phyloP scores from a whole-genome alignment of 805 yeast genomes.

The Wickerhamomyces pijperi region DNA sequence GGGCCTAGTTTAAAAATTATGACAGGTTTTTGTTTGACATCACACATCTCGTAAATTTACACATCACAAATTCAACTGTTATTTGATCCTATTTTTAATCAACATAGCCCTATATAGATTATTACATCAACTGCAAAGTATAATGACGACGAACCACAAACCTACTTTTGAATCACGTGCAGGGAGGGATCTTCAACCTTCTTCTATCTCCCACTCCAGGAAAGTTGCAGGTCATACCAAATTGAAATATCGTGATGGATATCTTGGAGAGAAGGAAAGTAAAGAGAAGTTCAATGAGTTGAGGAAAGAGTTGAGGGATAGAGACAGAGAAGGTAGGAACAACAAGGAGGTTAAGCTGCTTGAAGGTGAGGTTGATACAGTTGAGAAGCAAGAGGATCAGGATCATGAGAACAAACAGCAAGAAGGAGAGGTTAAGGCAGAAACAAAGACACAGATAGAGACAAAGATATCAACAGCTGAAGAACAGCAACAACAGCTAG shows the following conservation, averaged over 20 bases:
- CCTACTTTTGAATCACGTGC: conserved; percentile 62
- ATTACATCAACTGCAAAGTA: too few species aligned
- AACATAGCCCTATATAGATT: too few species aligned
- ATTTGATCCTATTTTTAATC: too few species aligned
- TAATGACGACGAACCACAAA: conserved; percentile 63
- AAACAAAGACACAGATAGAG: conserved; percentile 17
- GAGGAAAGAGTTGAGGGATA: conserved; percentile 9
- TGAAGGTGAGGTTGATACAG: not conserved
- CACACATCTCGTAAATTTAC: too few species aligned
- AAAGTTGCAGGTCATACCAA: conserved; percentile 43
- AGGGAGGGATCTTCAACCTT: conserved; percentile 29
- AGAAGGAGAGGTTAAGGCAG: conserved; percentile 4
- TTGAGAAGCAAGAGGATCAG: not conserved
- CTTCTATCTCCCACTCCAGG: conserved; percentile 41
- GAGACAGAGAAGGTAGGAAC: too few species aligned
- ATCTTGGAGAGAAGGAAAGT: conserved; percentile 3
- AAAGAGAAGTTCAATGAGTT: conserved; percentile 12
- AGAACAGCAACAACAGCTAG: conserved; percentile 21
- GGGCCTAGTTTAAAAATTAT: too few species aligned
- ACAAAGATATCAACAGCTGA: conserved; percentile 28
- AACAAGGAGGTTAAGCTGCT: not conserved
- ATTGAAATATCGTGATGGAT: conserved; percentile 32
- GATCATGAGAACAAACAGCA: conserved; percentile 5
- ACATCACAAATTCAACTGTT: too few species aligned
- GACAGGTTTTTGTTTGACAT: too few species aligned